A percentile compares a stretch with the other conserved stretches of the same genome.
Conservation (phyloP, 305 asterid genomes). For the Stenogyne calaminthoides region DNA sequence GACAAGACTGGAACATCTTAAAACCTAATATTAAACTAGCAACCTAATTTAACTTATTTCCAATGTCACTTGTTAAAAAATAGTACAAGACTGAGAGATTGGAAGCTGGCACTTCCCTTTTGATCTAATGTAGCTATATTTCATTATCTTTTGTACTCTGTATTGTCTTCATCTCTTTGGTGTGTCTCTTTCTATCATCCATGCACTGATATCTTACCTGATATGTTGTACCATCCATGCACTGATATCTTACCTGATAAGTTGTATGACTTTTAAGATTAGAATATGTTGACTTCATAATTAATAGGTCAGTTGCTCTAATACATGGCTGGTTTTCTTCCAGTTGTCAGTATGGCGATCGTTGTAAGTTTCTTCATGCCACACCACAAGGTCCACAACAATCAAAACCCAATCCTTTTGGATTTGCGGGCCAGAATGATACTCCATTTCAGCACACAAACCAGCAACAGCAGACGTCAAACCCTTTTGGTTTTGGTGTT, state of each 20-base stretch:
- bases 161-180: neutral
- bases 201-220: conserved; percentile 11
- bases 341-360: conserved; percentile 82
- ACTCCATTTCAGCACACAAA: conserved; percentile 38
- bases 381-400: conserved; percentile 42
- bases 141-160: conserved; percentile 2
- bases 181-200: neutral
- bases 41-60: neutral
- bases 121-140: neutral
- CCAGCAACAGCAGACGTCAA: conserved; percentile 52
- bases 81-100: conserved; percentile 3
- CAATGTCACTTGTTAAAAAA: neutral
- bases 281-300: conserved; percentile 1
- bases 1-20: conserved; percentile 3
- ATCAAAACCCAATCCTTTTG: conserved; percentile 56
- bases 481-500: conserved; percentile 82
- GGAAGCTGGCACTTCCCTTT: neutral
- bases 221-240: neutral
- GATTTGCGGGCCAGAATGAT: conserved; percentile 58
- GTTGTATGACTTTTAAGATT: conserved; percentile 8
- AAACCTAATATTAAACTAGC: neutral
- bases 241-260: conserved; percentile 14
- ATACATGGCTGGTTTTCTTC: conserved; percentile 35
- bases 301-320: conserved; percentile 23
- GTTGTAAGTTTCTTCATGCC: conserved; percentile 74